Conservation (phyloP, 805 yeast species). For the Pichia cephalocereana region DNA sequence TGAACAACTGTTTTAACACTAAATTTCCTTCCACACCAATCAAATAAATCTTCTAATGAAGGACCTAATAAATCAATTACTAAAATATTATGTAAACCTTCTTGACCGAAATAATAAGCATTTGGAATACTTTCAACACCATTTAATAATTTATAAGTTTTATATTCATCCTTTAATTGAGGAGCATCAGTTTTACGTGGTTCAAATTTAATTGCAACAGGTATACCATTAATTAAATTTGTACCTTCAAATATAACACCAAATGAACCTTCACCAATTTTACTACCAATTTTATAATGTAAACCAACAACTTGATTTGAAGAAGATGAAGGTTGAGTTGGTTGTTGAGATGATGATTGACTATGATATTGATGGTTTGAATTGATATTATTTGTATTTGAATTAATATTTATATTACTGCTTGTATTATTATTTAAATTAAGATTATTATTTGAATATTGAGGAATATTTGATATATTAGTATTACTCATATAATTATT, state of each 20-base stretch:
- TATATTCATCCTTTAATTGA: constrained; percentile 90
- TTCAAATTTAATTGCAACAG: constrained; percentile 94
- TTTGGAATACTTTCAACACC: constrained; percentile 84
- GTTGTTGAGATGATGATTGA: constrained; percentile 13
- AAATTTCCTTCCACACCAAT: constrained; percentile 95
- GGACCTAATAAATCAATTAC: constrained; percentile 96
- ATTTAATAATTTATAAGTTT: constrained; percentile 82
- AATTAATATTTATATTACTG: background rate
- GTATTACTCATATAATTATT: constrained; percentile 13
- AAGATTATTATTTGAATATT: constrained; percentile 16
- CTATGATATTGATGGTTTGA: constrained; percentile 11
- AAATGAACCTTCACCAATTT: constrained; percentile 97
- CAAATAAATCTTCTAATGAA: constrained; percentile 89
- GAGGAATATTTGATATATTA: constrained; percentile 22
- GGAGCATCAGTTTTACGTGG: constrained; percentile 97
- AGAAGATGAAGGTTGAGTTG: constrained; percentile 1
- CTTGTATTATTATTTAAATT: too few species aligned
- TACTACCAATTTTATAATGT: constrained; percentile 94
- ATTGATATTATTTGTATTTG: constrained; percentile 5
- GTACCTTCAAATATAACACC: constrained; percentile 97
- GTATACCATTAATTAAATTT: constrained; percentile 81
- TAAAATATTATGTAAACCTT: constrained; percentile 90
- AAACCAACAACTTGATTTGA: constrained; percentile 71
- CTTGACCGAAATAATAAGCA: constrained; percentile 98
- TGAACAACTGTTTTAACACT: constrained; percentile 83